Percentiles rank a stretch among this genome's conserved stretches.
Evolutionary conservation across 1,139 yeast species (phyloP).

Genomic region (Diutina scorzettiae): DNA sequence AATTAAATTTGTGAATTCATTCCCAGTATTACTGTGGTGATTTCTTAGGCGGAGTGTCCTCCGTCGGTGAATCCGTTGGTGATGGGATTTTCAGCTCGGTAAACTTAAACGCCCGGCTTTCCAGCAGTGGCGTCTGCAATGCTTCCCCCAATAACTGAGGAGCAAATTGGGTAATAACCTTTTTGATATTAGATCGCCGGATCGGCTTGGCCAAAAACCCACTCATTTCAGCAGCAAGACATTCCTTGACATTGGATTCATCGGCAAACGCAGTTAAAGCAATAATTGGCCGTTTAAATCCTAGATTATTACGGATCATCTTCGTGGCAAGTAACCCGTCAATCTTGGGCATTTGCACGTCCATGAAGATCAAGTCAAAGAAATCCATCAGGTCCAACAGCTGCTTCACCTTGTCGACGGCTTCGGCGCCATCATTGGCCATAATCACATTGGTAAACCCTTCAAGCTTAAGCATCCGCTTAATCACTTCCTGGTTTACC

Average conservation of each 20-base stretch:
- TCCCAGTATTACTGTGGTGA: too few species aligned
- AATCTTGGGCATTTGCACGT: constrained; percentile 89
- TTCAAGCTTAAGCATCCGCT: constrained; percentile 70
- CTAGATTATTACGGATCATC: constrained; percentile 52
- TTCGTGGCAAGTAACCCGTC: constrained; percentile 81
- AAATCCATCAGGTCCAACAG: constrained; percentile 28
- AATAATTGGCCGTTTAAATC: constrained; percentile 65
- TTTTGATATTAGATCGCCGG: constrained; percentile 1
- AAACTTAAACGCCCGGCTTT: constrained; percentile 1
- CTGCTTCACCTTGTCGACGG: constrained; percentile 50
- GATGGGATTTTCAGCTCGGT: not conserved
- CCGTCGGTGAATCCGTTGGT: too few species aligned
- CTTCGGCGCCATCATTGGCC: constrained; percentile 89
- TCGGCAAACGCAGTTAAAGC: constrained; percentile 94
- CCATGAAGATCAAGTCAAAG: constrained; percentile 82
- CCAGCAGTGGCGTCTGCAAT: not conserved
- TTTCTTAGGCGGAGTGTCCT: too few species aligned
- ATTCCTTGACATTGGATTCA: constrained; percentile 67
- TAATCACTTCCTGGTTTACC: constrained; percentile 85
- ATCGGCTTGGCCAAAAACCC: constrained; percentile 86
- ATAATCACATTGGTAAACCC: constrained; percentile 60
- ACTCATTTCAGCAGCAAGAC: constrained; percentile 75
- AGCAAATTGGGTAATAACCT: constrained; percentile 2
- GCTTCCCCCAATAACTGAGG: constrained; percentile 4
- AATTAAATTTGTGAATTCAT: too few species aligned